Percentiles rank a stretch among this genome's conserved stretches.
Conservation (phyloP, 1,284 basidiomycete species). For the Microbotryum lychnidis-dioicae region DNA sequence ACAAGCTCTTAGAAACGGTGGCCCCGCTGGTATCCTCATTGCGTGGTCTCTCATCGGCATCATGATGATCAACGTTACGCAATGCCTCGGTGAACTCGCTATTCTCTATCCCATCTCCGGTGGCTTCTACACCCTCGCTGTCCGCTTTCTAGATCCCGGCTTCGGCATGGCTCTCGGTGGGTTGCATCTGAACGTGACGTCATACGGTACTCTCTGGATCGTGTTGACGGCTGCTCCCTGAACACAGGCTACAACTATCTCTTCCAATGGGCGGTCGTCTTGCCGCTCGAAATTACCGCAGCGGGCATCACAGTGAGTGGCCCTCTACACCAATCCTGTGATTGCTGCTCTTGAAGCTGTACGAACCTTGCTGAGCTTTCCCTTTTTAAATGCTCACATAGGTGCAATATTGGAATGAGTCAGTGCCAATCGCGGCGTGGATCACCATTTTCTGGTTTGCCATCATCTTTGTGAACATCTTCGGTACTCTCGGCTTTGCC, state of each 20-base stretch:
- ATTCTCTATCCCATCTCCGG: constrained; percentile 44
- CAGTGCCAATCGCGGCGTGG: constrained; percentile 37
- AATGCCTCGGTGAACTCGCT: constrained; percentile 41
- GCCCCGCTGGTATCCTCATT: constrained; percentile 42
- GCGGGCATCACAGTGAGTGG: constrained; percentile 17
- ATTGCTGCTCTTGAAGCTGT: no score
- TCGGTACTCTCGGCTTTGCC: constrained; percentile 31
- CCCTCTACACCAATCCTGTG: background rate
- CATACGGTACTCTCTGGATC: background rate
- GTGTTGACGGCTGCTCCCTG: constrained; percentile 4
- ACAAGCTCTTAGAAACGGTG: constrained; percentile 43
- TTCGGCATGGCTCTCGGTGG: constrained; percentile 38
- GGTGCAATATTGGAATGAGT: constrained; percentile 35
- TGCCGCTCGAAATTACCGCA: constrained; percentile 41
- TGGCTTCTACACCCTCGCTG: constrained; percentile 44
- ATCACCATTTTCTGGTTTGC: constrained; percentile 35
- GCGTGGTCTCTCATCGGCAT: constrained; percentile 39
- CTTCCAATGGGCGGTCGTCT: constrained; percentile 41
- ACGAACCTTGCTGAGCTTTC: constrained; percentile 3
- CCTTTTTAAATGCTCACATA: constrained; percentile 16
- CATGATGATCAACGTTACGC: constrained; percentile 35
- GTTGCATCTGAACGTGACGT: background rate
- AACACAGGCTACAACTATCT: constrained; percentile 42
- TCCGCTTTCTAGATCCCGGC: constrained; percentile 32
- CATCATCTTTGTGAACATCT: constrained; percentile 30